Conservation (phyloP, 2,329 filamentous ascomycete genomes). For the Diaporthe nobilis region DNA sequence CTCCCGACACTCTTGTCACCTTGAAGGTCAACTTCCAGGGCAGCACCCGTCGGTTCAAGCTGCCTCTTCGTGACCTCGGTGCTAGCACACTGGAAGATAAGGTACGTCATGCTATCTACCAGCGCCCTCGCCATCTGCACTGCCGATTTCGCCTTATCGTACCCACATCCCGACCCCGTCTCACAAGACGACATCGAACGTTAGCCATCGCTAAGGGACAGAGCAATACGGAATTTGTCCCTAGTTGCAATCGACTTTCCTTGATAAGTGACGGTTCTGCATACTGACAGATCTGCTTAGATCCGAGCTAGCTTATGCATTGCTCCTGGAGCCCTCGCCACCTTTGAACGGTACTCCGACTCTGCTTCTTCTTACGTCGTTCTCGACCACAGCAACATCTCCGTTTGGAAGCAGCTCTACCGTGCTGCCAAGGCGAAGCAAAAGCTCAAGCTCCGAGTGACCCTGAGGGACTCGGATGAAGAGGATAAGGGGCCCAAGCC, state of each 20-base stretch:
- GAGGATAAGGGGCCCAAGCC: slow-evolving; percentile 55
- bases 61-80: slow-evolving; percentile 87
- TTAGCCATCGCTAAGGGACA: background rate
- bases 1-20: slow-evolving; percentile 81
- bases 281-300: slow-evolving; percentile 57
- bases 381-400: slow-evolving; percentile 81
- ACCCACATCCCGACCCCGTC: slow-evolving; percentile 6
- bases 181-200: background rate
- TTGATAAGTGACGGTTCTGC: background rate
- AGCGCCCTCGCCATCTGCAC: slow-evolving; percentile 23
- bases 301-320: slow-evolving; percentile 79
- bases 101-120: slow-evolving; percentile 70
- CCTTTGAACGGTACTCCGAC: slow-evolving; percentile 95
- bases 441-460: slow-evolving; percentile 91
- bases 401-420: slow-evolving; percentile 97
- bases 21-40: slow-evolving; percentile 88
- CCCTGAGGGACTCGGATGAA: slow-evolving; percentile 56
- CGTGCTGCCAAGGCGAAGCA: slow-evolving; percentile 97
- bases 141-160: slow-evolving; percentile 33
- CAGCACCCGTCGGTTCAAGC: slow-evolving; percentile 85
- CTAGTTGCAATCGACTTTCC: background rate
- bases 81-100: slow-evolving; percentile 82
- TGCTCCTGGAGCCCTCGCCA: slow-evolving; percentile 70
- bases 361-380: slow-evolving; percentile 85
- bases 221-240: background rate